Percentiles rank a stretch among this genome's conserved stretches.
These are phyloP conservation scores for Arthonia radiata DNA, from an alignment of 495 filamentous ascomycete genomes.

Conservation along the genomic window DNA sequence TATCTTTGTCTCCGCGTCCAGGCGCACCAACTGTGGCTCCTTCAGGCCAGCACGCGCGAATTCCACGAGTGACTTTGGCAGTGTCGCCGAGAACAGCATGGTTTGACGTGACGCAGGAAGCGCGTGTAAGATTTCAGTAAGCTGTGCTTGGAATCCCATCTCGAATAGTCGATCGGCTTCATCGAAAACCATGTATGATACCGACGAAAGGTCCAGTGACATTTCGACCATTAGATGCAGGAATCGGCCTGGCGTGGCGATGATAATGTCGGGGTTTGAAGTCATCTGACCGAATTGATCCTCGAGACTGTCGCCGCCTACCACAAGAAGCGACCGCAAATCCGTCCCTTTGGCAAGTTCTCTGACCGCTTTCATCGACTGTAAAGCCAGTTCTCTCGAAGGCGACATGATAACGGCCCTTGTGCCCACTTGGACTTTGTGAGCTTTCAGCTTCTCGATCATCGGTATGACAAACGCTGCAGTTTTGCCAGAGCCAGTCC, in stretches of 20 bases:
- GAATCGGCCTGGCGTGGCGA: constrained; percentile 89
- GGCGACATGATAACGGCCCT: constrained; percentile 74
- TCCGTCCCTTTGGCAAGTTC: constrained; percentile 79
- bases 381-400: constrained; percentile 74
- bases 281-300: constrained; percentile 91
- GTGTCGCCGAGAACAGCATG: constrained; percentile 77
- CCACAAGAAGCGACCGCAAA: constrained; percentile 62
- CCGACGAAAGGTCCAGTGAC: constrained; percentile 61
- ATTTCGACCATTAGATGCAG: constrained; percentile 91
- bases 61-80: constrained; percentile 81
- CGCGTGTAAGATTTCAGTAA: constrained; percentile 79
- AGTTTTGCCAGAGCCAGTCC: constrained; percentile 91
- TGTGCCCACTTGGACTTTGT: constrained; percentile 63
- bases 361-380: constrained; percentile 90
- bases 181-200: constrained; percentile 85
- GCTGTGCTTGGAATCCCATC: constrained; percentile 86
- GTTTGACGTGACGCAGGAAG: constrained; percentile 69
- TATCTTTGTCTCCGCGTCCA: constrained; percentile 87
- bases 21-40: constrained; percentile 62
- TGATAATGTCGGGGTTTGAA: constrained; percentile 81
- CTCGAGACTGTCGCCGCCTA: constrained; percentile 86
- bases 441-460: constrained; percentile 80
- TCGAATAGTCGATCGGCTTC: constrained; percentile 93
- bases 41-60: constrained; percentile 84
- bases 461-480: constrained; percentile 95